Base-by-base conservation (phyloP, 2,329 filamentous ascomycete genomes). In the Aspergillus awamori region DNA sequence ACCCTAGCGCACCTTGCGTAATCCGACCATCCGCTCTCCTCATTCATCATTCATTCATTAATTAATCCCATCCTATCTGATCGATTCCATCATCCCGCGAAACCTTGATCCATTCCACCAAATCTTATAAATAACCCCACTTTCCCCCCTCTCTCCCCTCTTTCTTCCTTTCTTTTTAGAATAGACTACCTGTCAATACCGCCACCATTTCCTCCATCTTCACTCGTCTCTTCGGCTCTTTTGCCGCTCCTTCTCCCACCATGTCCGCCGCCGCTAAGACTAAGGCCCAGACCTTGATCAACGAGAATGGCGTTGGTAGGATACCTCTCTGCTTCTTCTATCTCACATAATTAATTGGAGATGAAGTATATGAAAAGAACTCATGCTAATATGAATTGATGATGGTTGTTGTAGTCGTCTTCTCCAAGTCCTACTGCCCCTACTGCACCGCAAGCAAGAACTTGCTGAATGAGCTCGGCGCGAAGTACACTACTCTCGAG, bases 381-480 rank as follows among this genome's bases (percentile, higher is more conserved):
- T 20, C 20, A 20, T 20, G 20, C 20, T 20, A 20, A 20, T 20
- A 20, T 20, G 20, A 20, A 20, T 20, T 20, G 20, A 20, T 20
- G 20, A 20, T 20, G 20, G 20, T 20, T 20, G 20, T 20, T 20
- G 20, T 20, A 20, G 20, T 20, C 20, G 91, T 99, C 76, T 99
- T 99, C 86, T 93, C 90, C 80, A 99, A 99, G 84, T 92, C 89
- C 15, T 97, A 92, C 83, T 99, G 95, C 86, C 93, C 93, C 11
- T 96, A 96, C 86, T 98, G 94, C 85, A 84, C 81, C 61, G 83
- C 88, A 62, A 87, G 89, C 69, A 98, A 98, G 87, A 73, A 83
- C 60, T 83, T 92, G 54, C 83, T 99, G 70, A 86, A 83, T 72
- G 82, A 87, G 60, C 70, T 87, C 61, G 87, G 88, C 67, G 91